Base-by-base conservation (phyloP, 352 stramenopile species). In the Globisporangium cylindrosporum region DNA sequence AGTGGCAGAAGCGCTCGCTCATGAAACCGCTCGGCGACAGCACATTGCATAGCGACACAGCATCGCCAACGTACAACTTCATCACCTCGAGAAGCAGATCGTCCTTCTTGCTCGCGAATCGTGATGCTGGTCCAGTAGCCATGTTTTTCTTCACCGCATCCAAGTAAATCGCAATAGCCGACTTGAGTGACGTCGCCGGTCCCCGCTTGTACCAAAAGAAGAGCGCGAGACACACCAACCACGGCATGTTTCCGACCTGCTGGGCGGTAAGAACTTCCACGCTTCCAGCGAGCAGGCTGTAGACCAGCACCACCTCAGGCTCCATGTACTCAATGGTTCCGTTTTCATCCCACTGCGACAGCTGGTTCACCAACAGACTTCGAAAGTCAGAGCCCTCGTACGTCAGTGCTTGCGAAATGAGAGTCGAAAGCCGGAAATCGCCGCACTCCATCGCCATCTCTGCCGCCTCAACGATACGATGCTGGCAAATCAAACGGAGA, bases 131-230 rank as follows among this genome's bases (percentile, higher is more conserved):
- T 59, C 62, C 68, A 58, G 72, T 71, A 29, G 76, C 77, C 53
- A 84, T 63, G 20, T 73, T 14, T 32, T 88, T 89, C 29, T 68
- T 69, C 24, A 89, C 79, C 34, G 78, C 71, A 18, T 77, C 67
- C 36, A 78, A 54, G 27, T 87, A 86, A 51, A 78, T 68, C 20
- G 61, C 38, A 29, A 94, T 66, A 7, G 79, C 81, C 3, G 71
- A 73, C 51, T 84, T 81, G 0, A 92, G 67, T 14, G 78, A 78
- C 32, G 73, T 82, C 6, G 77, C 75, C 14, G 81, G 78, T 1
- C 82, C 81, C 25, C 77, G 69, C 55, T 83, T 84, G 69, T 89
- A 94, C 86, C 86, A 94, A 46, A 91, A 73, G 64, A 90, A 85
- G 6, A 90, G 69, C 27, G 84, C 82, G 24, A 94, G 73, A 34